phyloP scores from a whole-genome alignment of 805 yeast genomes.

The Tetrapisispora pingtungensis region DNA sequence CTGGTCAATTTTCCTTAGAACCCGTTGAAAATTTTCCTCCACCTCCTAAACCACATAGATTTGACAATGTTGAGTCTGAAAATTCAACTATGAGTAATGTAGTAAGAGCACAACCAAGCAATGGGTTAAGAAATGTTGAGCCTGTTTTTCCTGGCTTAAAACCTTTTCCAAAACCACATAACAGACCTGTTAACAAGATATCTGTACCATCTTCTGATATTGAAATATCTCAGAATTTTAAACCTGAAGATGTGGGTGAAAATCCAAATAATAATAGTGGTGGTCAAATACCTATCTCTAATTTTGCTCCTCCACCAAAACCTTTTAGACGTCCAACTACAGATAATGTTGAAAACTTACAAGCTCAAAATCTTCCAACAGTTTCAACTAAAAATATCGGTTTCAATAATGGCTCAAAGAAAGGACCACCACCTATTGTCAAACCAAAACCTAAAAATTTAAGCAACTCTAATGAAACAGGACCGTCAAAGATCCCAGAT shows the following conservation, averaged over 20 bases:
- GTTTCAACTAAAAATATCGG: background rate
- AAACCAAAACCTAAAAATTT: slow-evolving; percentile 23
- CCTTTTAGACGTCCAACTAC: slow-evolving; percentile 12
- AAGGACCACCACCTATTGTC: slow-evolving; percentile 19
- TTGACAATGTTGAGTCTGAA: background rate
- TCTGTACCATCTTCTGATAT: background rate
- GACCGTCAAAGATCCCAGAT: background rate
- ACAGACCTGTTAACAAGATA: background rate
- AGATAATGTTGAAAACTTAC: background rate
- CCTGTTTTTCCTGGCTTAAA: background rate
- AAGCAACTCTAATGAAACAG: background rate
- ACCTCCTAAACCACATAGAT: slow-evolving; percentile 32
- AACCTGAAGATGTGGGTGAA: background rate
- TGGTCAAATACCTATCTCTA: background rate
- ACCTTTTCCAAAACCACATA: slow-evolving; percentile 19
- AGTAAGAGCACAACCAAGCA: background rate
- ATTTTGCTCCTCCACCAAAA: slow-evolving; percentile 29
- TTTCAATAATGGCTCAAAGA: background rate
- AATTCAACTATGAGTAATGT: background rate
- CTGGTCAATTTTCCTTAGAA: background rate
- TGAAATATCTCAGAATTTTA: background rate
- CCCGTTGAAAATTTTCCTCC: slow-evolving; percentile 28
- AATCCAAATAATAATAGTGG: background rate
- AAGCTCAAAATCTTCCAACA: no score
- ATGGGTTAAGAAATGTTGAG: background rate